phyloP scores from a whole-genome alignment of 441 rosid species.

The Manihot esculenta region DNA sequence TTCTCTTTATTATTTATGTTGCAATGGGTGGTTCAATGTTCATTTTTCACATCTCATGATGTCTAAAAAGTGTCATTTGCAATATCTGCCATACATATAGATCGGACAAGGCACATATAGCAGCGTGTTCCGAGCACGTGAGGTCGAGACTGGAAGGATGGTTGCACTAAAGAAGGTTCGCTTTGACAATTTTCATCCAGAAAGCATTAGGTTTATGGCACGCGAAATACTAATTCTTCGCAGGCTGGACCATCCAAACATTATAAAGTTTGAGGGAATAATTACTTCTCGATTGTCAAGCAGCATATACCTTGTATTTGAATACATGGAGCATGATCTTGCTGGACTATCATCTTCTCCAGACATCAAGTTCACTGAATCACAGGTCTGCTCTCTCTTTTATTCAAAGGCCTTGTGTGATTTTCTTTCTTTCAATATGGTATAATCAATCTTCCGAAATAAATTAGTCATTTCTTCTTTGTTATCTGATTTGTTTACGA shows the following conservation, averaged over 20 bases:
- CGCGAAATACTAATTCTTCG: slow-evolving; percentile 83
- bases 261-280: slow-evolving; percentile 77
- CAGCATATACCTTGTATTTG: slow-evolving; percentile 84
- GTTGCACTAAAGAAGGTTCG: slow-evolving; percentile 88
- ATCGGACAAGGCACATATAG: slow-evolving; percentile 98
- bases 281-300: slow-evolving; percentile 71
- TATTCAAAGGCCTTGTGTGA: too few species aligned
- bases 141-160: slow-evolving; percentile 73
- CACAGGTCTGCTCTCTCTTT: slow-evolving; percentile 51
- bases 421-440: too few species aligned
- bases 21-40: slow-evolving; percentile 6
- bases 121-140: slow-evolving; percentile 81
- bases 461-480: background rate
- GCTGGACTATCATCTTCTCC: slow-evolving; percentile 71
- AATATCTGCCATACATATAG: slow-evolving; percentile 35
- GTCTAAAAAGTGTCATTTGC: slow-evolving; percentile 21
- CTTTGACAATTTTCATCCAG: slow-evolving; percentile 79
- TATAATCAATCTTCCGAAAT: background rate
- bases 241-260: slow-evolving; percentile 85
- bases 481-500: background rate
- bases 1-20: background rate
- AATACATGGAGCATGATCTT: slow-evolving; percentile 96
- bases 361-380: slow-evolving; percentile 55
- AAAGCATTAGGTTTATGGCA: slow-evolving; percentile 92
- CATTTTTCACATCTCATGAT: slow-evolving; percentile 9